Percentiles rank a stretch among this genome's conserved stretches.
Conservation (phyloP, 2,329 filamentous ascomycete genomes). For the Venturia asperata region DNA sequence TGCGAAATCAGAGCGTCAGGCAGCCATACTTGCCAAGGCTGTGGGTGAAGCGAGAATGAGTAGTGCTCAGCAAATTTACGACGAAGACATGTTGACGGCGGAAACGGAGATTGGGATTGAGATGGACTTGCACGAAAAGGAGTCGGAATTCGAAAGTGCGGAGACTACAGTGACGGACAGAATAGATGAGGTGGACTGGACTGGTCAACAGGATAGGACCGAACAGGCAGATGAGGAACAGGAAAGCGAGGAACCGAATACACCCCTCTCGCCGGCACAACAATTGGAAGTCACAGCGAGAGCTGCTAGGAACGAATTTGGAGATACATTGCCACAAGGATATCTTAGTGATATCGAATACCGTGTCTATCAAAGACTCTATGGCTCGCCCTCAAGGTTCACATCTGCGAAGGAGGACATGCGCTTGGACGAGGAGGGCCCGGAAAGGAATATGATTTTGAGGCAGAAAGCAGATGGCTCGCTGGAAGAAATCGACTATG, state of each 20-base stretch:
- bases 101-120: too few species aligned
- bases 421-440: slow-evolving; percentile 39
- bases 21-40: neutral
- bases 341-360: slow-evolving; percentile 66
- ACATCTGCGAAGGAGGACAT: slow-evolving; percentile 55
- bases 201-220: neutral
- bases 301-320: slow-evolving; percentile 65
- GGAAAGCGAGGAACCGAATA: neutral
- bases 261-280: neutral
- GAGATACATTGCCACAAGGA: slow-evolving; percentile 66
- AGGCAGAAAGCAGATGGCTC: slow-evolving; percentile 50
- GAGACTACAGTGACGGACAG: too few species aligned
- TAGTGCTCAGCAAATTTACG: too few species aligned
- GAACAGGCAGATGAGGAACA: neutral
- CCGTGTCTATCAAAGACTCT: slow-evolving; percentile 69
- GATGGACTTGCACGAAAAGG: too few species aligned
- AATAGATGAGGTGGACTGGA: too few species aligned
- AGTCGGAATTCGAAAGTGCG: too few species aligned
- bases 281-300: slow-evolving; percentile 28
- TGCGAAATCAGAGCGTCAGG: neutral
- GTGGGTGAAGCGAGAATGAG: neutral
- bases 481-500: slow-evolving; percentile 54
- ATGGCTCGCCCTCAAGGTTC: slow-evolving; percentile 64
- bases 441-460: slow-evolving; percentile 38
- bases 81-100: neutral